Evolutionary conservation across 2,329 filamentous ascomycete genomes (phyloP).

Genomic region (Didymella sp.): DNA sequence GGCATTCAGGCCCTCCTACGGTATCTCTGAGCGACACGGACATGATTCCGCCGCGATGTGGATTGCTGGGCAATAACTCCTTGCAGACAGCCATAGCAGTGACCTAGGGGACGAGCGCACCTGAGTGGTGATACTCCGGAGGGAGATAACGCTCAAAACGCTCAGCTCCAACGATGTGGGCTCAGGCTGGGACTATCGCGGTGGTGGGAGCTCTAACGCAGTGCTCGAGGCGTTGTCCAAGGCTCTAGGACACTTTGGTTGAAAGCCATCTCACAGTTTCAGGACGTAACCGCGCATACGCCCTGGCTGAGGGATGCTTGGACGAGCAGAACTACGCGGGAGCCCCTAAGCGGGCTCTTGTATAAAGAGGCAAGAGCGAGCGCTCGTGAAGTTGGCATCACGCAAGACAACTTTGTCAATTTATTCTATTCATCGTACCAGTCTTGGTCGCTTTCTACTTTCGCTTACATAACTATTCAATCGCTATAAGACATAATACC

Average conservation of each 20-base stretch:
- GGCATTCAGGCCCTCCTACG: neutral
- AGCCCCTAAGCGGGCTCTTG: neutral
- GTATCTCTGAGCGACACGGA: neutral
- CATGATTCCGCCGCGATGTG: conserved; percentile 2
- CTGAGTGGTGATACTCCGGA: neutral
- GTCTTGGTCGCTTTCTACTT: neutral
- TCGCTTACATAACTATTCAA: conserved; percentile 11
- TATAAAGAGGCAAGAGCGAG: conserved; percentile 12
- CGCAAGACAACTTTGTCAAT: conserved; percentile 8
- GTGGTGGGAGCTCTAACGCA: neutral
- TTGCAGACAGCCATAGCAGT: conserved; percentile 3
- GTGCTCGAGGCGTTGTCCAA: neutral
- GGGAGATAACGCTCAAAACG: neutral
- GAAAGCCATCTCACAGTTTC: neutral
- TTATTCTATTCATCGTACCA: conserved; percentile 5
- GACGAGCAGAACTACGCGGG: neutral
- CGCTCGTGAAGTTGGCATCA: conserved; percentile 6
- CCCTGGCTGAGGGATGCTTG: neutral
- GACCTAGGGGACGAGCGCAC: neutral
- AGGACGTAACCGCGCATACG: conserved; percentile 3
- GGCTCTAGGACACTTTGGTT: neutral
- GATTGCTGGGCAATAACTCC: conserved; percentile 11
- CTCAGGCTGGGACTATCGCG: neutral
- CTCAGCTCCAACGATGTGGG: neutral
- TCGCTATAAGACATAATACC: conserved; percentile 5